Percentiles rank a stretch among this genome's conserved stretches.
Evolutionary conservation across 2,329 filamentous ascomycete genomes (phyloP).

Genomic region (Clonostachys rosea): DNA sequence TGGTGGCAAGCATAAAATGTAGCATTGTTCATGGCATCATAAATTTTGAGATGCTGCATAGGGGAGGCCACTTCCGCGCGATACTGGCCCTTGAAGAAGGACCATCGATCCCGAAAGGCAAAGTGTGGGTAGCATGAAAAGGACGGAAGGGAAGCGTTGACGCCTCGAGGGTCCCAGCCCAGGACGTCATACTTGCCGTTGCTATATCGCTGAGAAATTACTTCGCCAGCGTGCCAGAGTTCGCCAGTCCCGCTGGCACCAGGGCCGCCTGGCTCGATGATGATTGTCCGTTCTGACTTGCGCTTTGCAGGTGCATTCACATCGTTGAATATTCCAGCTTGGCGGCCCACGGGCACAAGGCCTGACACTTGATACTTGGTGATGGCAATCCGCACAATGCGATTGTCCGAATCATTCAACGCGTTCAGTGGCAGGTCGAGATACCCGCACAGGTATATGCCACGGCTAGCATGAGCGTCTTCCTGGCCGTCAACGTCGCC

Average conservation of each 20-base stretch:
- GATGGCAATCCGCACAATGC: slow-evolving; percentile 40
- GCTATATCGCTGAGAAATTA: slow-evolving; percentile 32
- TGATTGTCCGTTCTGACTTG: slow-evolving; percentile 36
- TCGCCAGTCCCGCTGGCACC: slow-evolving; percentile 40
- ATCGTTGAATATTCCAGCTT: too few relatives aligned
- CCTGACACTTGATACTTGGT: slow-evolving; percentile 44
- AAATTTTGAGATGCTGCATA: slow-evolving; percentile 30
- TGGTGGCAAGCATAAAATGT: slow-evolving; percentile 35
- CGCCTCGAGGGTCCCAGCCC: slow-evolving; percentile 50
- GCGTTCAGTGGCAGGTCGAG: slow-evolving; percentile 43
- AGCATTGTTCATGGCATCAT: slow-evolving; percentile 40
- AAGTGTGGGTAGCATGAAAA: slow-evolving; percentile 40
- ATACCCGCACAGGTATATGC: slow-evolving; percentile 42
- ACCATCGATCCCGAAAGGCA: slow-evolving; percentile 40
- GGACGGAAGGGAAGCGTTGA: slow-evolving; percentile 39
- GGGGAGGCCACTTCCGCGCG: slow-evolving; percentile 26
- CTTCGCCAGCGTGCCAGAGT: slow-evolving; percentile 29
- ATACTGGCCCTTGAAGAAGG: slow-evolving; percentile 28
- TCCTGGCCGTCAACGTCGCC: slow-evolving; percentile 7
- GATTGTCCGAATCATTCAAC: slow-evolving; percentile 33
- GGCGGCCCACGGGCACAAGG: slow-evolving; percentile 15
- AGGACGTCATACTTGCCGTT: slow-evolving; percentile 38
- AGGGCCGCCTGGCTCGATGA: slow-evolving; percentile 45
- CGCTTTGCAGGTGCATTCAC: slow-evolving; percentile 3
- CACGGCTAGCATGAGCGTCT: slow-evolving; percentile 25